These are phyloP conservation scores for Boletellus deceptivus DNA, from an alignment of 1,284 basidiomycete genomes.

Conservation along the genomic window DNA sequence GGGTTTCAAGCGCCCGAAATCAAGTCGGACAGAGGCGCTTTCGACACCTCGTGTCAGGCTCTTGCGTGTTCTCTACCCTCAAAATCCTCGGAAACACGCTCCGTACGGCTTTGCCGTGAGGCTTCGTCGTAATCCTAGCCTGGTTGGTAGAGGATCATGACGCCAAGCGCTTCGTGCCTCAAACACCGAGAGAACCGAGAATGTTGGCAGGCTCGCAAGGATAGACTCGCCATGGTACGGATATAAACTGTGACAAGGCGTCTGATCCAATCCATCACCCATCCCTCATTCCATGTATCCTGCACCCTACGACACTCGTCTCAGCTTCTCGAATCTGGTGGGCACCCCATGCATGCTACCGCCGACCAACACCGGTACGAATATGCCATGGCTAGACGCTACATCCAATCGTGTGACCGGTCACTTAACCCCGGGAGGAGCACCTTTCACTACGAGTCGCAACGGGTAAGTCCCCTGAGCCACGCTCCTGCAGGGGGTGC, in stretches of 20 bases:
- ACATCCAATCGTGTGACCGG: not conserved
- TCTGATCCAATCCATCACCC: not conserved
- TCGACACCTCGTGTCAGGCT: too few relatives aligned
- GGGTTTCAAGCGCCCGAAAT: too few relatives aligned
- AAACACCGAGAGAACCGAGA: not conserved
- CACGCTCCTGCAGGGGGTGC: too few relatives aligned
- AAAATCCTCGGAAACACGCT: not conserved
- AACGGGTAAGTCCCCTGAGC: not conserved
- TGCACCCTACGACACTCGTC: not conserved
- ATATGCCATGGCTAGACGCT: not conserved
- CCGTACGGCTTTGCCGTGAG: too few relatives aligned
- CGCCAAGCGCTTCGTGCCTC: not conserved
- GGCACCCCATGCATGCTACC: not conserved
- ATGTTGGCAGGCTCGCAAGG: conserved; percentile 6
- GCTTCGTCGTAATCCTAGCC: too few relatives aligned
- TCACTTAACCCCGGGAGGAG: not conserved
- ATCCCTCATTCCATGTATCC: not conserved
- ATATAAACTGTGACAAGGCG: not conserved
- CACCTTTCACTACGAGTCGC: not conserved
- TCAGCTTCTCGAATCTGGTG: not conserved
- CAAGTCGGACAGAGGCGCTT: too few relatives aligned
- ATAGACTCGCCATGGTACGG: too few relatives aligned
- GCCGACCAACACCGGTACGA: not conserved
- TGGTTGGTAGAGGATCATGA: not conserved
- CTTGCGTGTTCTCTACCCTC: not conserved